Evolutionary conservation across 1,284 basidiomycete genomes (phyloP), one percentile per base, ranked within the genome.

Genomic region (Leccinum brunneo-olivaceum): DNA sequence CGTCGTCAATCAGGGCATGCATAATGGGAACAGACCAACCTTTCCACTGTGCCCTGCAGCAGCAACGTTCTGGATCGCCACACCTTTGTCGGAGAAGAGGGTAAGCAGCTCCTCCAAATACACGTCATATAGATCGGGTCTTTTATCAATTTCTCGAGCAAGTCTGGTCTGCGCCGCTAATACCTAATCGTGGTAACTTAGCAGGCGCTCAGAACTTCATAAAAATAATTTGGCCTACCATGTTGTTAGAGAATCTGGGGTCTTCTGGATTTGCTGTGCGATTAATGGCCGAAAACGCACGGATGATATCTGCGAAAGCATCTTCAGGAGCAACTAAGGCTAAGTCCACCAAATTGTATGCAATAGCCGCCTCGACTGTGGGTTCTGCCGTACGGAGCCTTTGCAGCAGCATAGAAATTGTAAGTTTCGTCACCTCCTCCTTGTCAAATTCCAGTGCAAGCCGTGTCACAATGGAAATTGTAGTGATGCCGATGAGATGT

Each of bases 381-480:
- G 88, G 81, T 55, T 95, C 90, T 5, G 89, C 86, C 10, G 81
- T 81, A 19, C 86, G 80, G 20, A 96, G 70, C 19, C 92, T 77
- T 68, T 97, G 95, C 19, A 97, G 68, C 5, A 98, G 70, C 88
- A 98, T 94, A 2, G 93, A 94, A 9, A 91, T 81, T 5, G 88
- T 91, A 15, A 94, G 71, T 33, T 84, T 79, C 2, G 86, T 90
- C 16, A 92, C 87, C 65, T 93, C 89, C 55, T 90, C 85, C 42
- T 77, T 74, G 38, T 78, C 70, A 52, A 92, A 90, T 64, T 92
- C 89, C 9, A 93, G 64, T 0, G 90, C 88, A 16, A 95, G 72
- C 21, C 81, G 74, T 0, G 90, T 84, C 2, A 93, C 89, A 3
- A 93, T 86, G 8, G 88, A 88, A 41, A 97, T 91, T 2, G 92